phyloP scores from a whole-genome alignment of 2,329 filamentous ascomycete genomes.

The Ustulina deusta region DNA sequence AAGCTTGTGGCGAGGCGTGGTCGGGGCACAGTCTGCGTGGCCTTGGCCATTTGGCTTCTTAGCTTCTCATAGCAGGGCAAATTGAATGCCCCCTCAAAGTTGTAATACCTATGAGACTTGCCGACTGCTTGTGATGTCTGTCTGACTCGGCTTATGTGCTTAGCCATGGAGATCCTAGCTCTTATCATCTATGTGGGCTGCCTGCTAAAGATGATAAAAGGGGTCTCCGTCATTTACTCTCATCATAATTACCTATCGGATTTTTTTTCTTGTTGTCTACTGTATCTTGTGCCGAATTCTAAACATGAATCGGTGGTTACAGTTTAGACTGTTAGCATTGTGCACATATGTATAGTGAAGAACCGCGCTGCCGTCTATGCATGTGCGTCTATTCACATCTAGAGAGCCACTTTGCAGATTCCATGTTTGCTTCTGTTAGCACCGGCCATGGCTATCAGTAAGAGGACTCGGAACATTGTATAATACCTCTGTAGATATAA shows the following conservation, averaged over 20 bases:
- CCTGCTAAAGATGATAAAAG: background rate
- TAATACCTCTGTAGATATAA: too few relatives aligned
- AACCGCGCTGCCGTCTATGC: too few relatives aligned
- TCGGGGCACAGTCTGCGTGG: slow-evolving; percentile 11
- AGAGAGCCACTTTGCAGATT: too few relatives aligned
- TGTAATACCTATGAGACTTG: slow-evolving; percentile 11
- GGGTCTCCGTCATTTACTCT: background rate
- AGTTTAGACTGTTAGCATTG: too few relatives aligned
- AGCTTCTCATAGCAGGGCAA: slow-evolving; percentile 31
- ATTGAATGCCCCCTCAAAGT: slow-evolving; percentile 17
- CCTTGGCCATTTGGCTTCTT: slow-evolving; percentile 17
- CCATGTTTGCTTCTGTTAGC: too few relatives aligned
- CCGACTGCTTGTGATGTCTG: background rate
- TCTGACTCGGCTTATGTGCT: background rate
- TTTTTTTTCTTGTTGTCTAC: background rate
- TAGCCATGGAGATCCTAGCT: background rate
- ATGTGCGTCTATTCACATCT: too few relatives aligned
- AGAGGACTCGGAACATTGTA: too few relatives aligned
- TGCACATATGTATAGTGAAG: too few relatives aligned
- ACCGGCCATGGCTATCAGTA: too few relatives aligned
- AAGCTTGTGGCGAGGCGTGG: slow-evolving; percentile 12
- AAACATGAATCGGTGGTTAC: too few relatives aligned
- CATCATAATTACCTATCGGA: background rate
- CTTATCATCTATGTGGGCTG: background rate
- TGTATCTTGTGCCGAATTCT: too few relatives aligned